Conservation (phyloP, 2,329 filamentous ascomycete genomes). For the Dothistroma septosporum region DNA sequence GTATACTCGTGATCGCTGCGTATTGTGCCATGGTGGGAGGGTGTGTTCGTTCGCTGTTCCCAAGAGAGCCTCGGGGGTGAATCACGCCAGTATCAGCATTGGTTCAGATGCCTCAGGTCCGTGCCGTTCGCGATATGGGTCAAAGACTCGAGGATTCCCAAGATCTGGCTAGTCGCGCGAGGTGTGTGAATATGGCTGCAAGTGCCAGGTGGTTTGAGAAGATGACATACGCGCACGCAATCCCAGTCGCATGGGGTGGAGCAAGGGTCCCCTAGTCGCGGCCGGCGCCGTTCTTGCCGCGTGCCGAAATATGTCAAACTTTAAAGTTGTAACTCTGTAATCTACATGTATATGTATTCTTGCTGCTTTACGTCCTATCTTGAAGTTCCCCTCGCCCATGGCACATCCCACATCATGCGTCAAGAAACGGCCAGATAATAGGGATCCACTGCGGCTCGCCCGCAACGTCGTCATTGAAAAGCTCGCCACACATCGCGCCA, state of each 20-base stretch:
- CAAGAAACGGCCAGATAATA: too few relatives aligned
- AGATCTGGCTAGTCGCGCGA: neutral
- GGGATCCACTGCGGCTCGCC: too few relatives aligned
- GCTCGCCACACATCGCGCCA: too few relatives aligned
- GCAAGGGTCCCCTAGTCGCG: neutral
- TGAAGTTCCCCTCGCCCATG: too few relatives aligned
- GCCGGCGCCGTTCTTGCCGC: neutral
- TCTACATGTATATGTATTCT: too few relatives aligned
- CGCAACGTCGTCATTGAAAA: too few relatives aligned
- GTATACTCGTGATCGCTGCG: conserved; percentile 41
- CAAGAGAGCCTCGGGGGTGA: neutral
- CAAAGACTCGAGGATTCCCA: neutral
- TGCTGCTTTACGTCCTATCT: too few relatives aligned
- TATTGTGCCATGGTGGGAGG: conserved; percentile 42
- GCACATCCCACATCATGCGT: too few relatives aligned
- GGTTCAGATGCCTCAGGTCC: neutral
- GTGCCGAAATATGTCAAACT: neutral
- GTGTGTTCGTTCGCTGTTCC: neutral
- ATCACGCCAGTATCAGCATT: conserved; percentile 5
- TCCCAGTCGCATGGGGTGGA: neutral
- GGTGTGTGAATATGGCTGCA: neutral
- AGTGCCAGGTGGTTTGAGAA: neutral
- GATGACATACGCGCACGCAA: neutral
- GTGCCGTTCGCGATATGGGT: neutral
- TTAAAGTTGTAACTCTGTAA: too few relatives aligned